phyloP scores from a whole-genome alignment of 805 yeast genomes.

The Metschnikowia aberdeeniae region DNA sequence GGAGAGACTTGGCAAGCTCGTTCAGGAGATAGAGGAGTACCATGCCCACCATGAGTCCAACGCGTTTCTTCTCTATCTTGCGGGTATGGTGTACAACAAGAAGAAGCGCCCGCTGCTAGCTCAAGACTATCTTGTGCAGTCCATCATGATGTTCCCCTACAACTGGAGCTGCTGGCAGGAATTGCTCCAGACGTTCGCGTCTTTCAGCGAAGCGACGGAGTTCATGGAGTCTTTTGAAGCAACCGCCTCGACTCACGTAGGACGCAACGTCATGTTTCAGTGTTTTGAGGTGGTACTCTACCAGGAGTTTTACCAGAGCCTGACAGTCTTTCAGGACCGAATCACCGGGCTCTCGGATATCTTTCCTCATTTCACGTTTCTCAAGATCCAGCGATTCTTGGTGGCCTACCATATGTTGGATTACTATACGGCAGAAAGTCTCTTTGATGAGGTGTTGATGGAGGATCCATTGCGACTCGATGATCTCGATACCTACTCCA shows the following conservation, averaged over 20 bases:
- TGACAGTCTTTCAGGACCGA: conserved; percentile 46
- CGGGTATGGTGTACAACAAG: conserved; percentile 63
- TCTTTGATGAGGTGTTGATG: conserved; percentile 70
- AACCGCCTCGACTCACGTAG: conserved; percentile 26
- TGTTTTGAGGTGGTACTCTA: conserved; percentile 63
- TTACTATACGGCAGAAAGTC: conserved; percentile 69
- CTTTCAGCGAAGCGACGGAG: conserved; percentile 55
- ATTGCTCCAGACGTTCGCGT: conserved; percentile 55
- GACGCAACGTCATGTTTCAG: conserved; percentile 33
- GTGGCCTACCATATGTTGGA: conserved; percentile 82
- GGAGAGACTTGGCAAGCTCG: conserved; percentile 15
- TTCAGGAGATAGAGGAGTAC: conserved; percentile 38
- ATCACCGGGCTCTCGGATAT: conserved; percentile 46
- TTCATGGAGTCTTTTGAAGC: conserved; percentile 36
- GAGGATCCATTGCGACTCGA: conserved; percentile 84
- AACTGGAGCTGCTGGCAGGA: conserved; percentile 97
- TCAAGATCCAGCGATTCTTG: conserved; percentile 79
- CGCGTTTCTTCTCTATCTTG: conserved; percentile 64
- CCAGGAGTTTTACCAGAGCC: conserved; percentile 78
- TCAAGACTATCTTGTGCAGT: conserved; percentile 52
- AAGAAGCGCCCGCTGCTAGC: conserved; percentile 62
- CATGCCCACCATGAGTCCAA: conserved; percentile 27
- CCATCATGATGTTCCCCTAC: conserved; percentile 67
- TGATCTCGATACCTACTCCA: conserved; percentile 91
- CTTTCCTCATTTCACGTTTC: conserved; percentile 71